Base-by-base conservation (phyloP, 2,329 filamentous ascomycete genomes). In the Aspergillus sp. region DNA sequence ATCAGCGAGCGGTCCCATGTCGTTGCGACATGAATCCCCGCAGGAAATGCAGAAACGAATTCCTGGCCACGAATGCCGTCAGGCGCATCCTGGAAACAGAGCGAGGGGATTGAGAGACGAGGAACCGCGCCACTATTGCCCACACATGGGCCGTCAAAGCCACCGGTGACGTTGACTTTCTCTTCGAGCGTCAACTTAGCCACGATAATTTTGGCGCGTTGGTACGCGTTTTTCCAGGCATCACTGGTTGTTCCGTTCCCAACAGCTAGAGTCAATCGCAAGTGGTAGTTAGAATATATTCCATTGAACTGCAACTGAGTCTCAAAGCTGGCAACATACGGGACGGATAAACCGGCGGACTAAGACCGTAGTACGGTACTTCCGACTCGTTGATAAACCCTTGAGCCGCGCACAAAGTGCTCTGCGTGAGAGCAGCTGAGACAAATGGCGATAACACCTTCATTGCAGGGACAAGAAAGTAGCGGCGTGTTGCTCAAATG, bases 11-110 rank as follows among this genome's bases (percentile, higher is more conserved):
- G 69, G 50, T 83, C 79, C 81, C 81, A 84, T 5, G 65, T 67
- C 1, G 84, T 83, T 15, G 83, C 85, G 1, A 76, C 78, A 0
- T 84, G 88, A 52, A 90, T 84, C 30, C 86, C 86, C 12, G 85
- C 79, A 1, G 86, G 84, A 55, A 90, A 90, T 0, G 81, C 84
- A 1, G 85, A 88, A 42, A 83, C 79, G 52, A 85, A 81, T 53
- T 88, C 84, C 3, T 83, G 80, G 12, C 79, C 77, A 5, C 84
- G 79, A n/a, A 90, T 73, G 15, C 86, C 85, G 41, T 60, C 44
- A 0, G 62, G 63, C 0, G 60, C 60, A 25, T 65, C 58, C 37
- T 64, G 61, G 1, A 66, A 45, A 42, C 63, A 66, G 10, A 66
- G 52, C 17, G 58, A 59, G 7, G 51, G 56, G 41, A 66, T 64